Base-by-base conservation (phyloP, 2,329 filamentous ascomycete genomes). In the Aspergillus uvarum region DNA sequence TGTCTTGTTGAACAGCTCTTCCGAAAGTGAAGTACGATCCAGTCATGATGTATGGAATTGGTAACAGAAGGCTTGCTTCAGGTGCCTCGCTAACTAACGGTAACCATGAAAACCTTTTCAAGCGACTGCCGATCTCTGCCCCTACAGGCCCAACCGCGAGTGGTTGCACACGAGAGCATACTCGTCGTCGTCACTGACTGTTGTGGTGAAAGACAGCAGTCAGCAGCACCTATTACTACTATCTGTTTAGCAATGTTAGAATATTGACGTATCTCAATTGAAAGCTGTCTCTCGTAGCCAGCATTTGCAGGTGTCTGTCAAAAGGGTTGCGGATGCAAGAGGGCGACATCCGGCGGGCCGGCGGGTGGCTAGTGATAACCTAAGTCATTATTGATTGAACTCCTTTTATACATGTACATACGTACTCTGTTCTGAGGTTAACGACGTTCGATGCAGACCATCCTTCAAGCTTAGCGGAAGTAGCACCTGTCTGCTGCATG, bases 261-360 rank as follows among this genome's bases (percentile, higher is more conserved):
- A 52, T 3, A 16, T 21, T 10, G 24, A 12, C 14, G 51, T 26
- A 24, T 38, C 6, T 26, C 5, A 51, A 12, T 16, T 24, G 19
- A 19, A 24, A 24, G 51, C 22, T 42, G 19, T 47, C 42, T 26
- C 12, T 48, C 22, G 38, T 21, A 47, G 42, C 42, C 53, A 48
- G 31, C 19, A 24, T 38, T 44, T 50, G 48, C 54, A 50, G 47
- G 38, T 60, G 61, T 62, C 60, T 56, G 57, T 55, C 57, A 62
- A 44, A 58, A 58, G 47, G 50, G 47, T 51, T 59, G 55, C 59
- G 61, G 63, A 64, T 62, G 62, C 54, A 62, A 58, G 55, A 61
- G 54, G 47, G 63, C 58, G 59, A 61, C 59, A 59, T 63, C 63
- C 63, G 61, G 47, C 63, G 63, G 63, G 58, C 63, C 61, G 63